Percentiles rank a stretch among this genome's conserved stretches.
phyloP scores from a whole-genome alignment of 257 asterid genomes.

The Rhazya stricta region DNA sequence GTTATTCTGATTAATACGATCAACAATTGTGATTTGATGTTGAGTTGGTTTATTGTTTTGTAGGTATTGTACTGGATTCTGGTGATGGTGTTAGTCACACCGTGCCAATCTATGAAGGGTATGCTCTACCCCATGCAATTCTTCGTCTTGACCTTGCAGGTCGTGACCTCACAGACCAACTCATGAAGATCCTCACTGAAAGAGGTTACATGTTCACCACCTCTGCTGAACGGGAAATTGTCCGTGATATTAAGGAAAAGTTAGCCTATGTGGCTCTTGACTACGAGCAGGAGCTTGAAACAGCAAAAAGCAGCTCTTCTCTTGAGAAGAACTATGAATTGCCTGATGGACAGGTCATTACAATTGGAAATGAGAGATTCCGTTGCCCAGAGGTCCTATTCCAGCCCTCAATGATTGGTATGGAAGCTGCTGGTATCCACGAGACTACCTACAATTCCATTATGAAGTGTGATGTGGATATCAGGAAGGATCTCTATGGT shows the following conservation, averaged over 20 bases:
- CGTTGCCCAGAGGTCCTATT: conserved; percentile 49
- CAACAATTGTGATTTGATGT: background rate
- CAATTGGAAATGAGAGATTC: conserved; percentile 47
- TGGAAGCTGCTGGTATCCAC: conserved; percentile 52
- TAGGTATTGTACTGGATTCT: conserved; percentile 51
- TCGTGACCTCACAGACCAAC: conserved; percentile 43
- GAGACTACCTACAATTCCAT: conserved; percentile 50
- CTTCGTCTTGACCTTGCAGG: conserved; percentile 52
- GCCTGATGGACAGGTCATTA: conserved; percentile 50
- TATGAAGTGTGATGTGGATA: conserved; percentile 51
- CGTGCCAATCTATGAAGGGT: conserved; percentile 47
- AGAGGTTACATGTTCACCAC: conserved; percentile 57
- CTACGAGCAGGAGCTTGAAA: conserved; percentile 43
- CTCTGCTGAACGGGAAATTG: conserved; percentile 54
- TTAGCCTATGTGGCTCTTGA: conserved; percentile 50
- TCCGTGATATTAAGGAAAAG: conserved; percentile 44
- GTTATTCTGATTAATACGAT: background rate
- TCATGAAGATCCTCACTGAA: conserved; percentile 47
- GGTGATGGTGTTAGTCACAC: conserved; percentile 54
- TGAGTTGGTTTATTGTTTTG: background rate
- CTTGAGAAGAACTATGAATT: conserved; percentile 49
- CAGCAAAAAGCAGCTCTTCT: conserved; percentile 43
- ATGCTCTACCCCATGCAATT: conserved; percentile 47
- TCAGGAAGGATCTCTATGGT: conserved; percentile 51
- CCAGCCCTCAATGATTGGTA: conserved; percentile 47